Percentiles rank a stretch among this genome's conserved stretches.
Conservation (phyloP, 106 monocot species). For the Triglochin maritima region DNA sequence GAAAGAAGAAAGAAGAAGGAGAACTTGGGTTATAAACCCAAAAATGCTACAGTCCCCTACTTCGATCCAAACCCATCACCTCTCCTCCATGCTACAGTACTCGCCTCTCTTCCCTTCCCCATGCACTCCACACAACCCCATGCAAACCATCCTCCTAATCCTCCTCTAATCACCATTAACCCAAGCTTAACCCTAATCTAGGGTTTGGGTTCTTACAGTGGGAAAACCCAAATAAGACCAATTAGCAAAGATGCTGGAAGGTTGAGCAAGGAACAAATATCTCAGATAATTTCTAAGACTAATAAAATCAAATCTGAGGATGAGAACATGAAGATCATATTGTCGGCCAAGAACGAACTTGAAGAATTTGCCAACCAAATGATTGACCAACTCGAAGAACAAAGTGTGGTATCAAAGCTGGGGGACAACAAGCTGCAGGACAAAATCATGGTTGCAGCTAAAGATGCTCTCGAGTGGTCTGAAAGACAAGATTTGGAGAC, state of each 20-base stretch:
- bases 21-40: too few relatives aligned
- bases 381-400: too few relatives aligned
- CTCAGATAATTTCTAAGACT: slow-evolving; percentile 3
- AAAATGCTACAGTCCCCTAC: too few relatives aligned
- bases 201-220: slow-evolving; percentile 33
- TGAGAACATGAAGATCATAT: slow-evolving; percentile 34
- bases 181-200: too few relatives aligned
- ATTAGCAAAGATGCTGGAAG: slow-evolving; percentile 8
- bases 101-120: too few relatives aligned
- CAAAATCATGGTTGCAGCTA: background rate
- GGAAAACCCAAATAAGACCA: slow-evolving; percentile 7
- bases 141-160: too few relatives aligned
- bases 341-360: slow-evolving; percentile 43
- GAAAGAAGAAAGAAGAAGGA: too few relatives aligned
- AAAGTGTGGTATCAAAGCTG: slow-evolving; percentile 1
- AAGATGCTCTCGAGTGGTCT: background rate
- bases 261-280: slow-evolving; percentile 11
- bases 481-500: background rate
- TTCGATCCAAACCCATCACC: too few relatives aligned
- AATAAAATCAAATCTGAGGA: slow-evolving; percentile 36
- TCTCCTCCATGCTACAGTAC: too few relatives aligned
- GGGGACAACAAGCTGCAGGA: background rate
- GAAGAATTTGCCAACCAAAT: slow-evolving; percentile 65
- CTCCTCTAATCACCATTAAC: too few relatives aligned
- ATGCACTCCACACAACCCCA: too few relatives aligned